Percentiles rank a stretch among this genome's conserved stretches.
Evolutionary conservation across 768 basidiomycete genomes (phyloP).

Genomic region (Rhizopogon vesiculosus): DNA sequence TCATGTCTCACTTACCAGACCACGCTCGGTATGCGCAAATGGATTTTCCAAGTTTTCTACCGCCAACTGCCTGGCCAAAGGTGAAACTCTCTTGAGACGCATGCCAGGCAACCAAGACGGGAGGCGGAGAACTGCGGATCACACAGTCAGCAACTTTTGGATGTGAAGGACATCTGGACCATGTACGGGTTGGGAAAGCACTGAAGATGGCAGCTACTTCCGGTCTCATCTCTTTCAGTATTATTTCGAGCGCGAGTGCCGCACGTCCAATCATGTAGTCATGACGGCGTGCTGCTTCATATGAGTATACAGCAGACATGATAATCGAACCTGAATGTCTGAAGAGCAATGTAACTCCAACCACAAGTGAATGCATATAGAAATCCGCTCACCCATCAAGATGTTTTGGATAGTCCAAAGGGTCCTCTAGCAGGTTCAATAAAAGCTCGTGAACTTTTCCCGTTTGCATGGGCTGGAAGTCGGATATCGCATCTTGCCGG

Average conservation of each 20-base stretch:
- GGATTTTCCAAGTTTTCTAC: slow-evolving; percentile 13
- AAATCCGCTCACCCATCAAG: not conserved
- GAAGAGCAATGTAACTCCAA: not conserved
- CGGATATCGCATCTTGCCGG: slow-evolving; percentile 1
- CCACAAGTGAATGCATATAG: not conserved
- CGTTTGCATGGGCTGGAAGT: not conserved
- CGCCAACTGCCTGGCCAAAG: slow-evolving; percentile 9
- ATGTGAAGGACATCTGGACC: not conserved
- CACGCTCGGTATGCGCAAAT: slow-evolving; percentile 12
- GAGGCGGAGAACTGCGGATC: slow-evolving; percentile 3
- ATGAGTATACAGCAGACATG: slow-evolving; percentile 2
- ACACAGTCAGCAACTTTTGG: not conserved
- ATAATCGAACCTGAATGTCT: slow-evolving; percentile 4
- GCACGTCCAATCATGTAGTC: not conserved
- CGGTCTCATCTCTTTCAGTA: not conserved
- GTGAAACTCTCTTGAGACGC: slow-evolving; percentile 7
- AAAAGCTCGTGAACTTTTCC: not conserved
- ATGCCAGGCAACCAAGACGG: slow-evolving; percentile 9
- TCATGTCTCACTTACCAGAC: not conserved
- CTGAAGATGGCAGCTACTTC: not conserved
- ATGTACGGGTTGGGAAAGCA: slow-evolving; percentile 2
- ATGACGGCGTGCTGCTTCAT: not conserved
- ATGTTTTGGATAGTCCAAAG: not conserved
- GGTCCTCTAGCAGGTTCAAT: not conserved
- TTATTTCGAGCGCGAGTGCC: not conserved